Base-by-base conservation (phyloP, 768 basidiomycete genomes). In the Dentipellis fragilis region DNA sequence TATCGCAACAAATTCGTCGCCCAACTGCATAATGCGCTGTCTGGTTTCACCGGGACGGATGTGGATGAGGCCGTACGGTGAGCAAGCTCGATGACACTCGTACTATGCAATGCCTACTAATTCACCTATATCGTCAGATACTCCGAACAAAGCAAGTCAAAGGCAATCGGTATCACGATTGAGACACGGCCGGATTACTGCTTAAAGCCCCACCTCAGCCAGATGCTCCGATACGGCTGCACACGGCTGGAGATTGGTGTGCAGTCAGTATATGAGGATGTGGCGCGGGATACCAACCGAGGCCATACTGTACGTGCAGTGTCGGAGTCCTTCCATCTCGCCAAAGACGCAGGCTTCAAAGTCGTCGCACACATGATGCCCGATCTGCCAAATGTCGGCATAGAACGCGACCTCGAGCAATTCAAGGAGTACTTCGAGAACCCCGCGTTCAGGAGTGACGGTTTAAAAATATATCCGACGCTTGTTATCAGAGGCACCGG, bases 351-450 rank as follows among this genome's bases (percentile, higher is more conserved):
- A 1, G 96, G 96, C 4, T 99, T 96, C 85, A 99, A 99, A 71
- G 94, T 99, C 54, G 96, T 99, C 29, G 94, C 94, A 17, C 96
- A 99, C 68, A 98, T 98, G 96, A 99, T 99, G 94, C 93, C 94
- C 12, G 95, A 99, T 69, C 80, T 98, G 9, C 95, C 95, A 9
- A 99, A 99, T 67, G 91, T 98, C 56, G 96, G 96, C 36, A 79
- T 95, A 57, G 96, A 98, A 73, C 83, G 96, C 55, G 96, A 99
- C 70, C 80, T 99, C 49, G 93, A 93, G 65, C 96, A 98, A 66
- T 99, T 99, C 79, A 94, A 96, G 68, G 96, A 98, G 68, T 99
- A 93, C 69, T 99, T 99, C 64, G 96, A 99, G 73, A 98, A 96
- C 66, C 96, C 96, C 10, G 89, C 89, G 0, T 99, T 97, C 73